Evolutionary conservation across 73 alveolate species (phyloP).

Genomic region (Paramecium caudatum): DNA sequence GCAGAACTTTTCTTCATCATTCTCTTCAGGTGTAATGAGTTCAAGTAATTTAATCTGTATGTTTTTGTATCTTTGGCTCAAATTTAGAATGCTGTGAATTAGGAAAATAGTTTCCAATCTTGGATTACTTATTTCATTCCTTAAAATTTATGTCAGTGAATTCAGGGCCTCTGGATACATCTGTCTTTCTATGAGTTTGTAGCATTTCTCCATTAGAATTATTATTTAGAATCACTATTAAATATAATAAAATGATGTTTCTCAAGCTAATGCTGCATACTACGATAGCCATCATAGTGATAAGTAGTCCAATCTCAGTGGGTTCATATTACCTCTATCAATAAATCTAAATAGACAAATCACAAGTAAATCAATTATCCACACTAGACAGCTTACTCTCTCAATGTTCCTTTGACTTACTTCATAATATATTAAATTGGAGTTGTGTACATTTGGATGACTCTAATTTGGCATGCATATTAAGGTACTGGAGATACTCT

Average conservation of each 20-base stretch:
- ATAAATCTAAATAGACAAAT: background rate
- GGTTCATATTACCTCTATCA: conserved; percentile 14
- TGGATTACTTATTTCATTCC: background rate
- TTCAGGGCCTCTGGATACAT: conserved; percentile 38
- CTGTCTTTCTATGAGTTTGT: background rate
- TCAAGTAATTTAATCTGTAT: background rate
- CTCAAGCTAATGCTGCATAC: conserved; percentile 29
- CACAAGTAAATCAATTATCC: background rate
- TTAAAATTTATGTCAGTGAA: background rate
- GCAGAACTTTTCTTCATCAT: background rate
- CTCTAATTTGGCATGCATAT: conserved; percentile 43
- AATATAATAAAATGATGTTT: conserved; percentile 23
- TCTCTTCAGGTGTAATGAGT: background rate
- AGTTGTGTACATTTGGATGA: conserved; percentile 33
- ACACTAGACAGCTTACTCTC: conserved; percentile 36
- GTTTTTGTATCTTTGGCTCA: conserved; percentile 30
- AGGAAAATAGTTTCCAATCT: background rate
- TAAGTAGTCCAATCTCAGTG: conserved; percentile 19
- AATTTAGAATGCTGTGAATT: background rate
- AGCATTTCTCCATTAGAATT: conserved; percentile 33
- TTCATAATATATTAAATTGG: conserved; percentile 42
- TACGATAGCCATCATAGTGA: background rate
- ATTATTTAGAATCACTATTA: background rate
- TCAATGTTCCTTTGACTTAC: conserved; percentile 28
- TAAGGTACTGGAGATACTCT: conserved; percentile 4